Base-by-base conservation (phyloP, 768 basidiomycete species). In the Termitomyces eurrhizus region DNA sequence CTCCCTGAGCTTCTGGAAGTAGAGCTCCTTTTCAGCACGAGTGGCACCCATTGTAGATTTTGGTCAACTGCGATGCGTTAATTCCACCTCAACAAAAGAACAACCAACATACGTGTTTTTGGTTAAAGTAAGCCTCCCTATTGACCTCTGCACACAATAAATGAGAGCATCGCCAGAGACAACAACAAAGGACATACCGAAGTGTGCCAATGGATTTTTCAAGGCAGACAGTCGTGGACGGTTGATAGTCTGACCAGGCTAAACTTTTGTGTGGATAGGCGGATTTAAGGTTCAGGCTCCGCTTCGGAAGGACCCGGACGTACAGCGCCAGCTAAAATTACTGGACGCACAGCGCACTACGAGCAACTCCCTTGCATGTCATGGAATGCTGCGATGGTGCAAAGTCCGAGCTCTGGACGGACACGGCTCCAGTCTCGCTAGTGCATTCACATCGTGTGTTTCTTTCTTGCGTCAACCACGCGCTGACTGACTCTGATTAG, bases 1-100 rank as follows among this genome's bases (percentile, higher is more conserved):
- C 71, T 92, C 89, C 83, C 89, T 92, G 77, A 98, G 88, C 82
- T 97, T 98, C 61, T 74, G 77, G 74, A 98, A 98, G 84, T 98
- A 98, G 18, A 84, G 56, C 63, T 88, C 89, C 79, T 98, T 98
- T 72, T 95, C 89, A 72, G 89, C 84, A 67, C 93, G 88, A 77
- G 88, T 83, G 62, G 83, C 90, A 85, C 95, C 95, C 95, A 98
- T 98, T 83, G 78, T 85, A 66, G 49, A 62, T 67, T 74, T 68
- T 72, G 58, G 66, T 68, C 68, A 70, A 58, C 60, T 65, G 36
- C 51, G 3, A 26, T 7, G 26, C 39, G 49, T 51, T 6, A 51
- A 42, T 21, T 24, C 29, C 24, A 24, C 21, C 16, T 5, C 9
- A 33, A 41, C 4, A 58, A 32, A 35, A 49, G 8, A 59, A 9